Evolutionary conservation across 371 early-diverging fungal genomes (phyloP), one percentile per base, ranked within the genome.

Genomic region (Apophysomyces ossiformis): DNA sequence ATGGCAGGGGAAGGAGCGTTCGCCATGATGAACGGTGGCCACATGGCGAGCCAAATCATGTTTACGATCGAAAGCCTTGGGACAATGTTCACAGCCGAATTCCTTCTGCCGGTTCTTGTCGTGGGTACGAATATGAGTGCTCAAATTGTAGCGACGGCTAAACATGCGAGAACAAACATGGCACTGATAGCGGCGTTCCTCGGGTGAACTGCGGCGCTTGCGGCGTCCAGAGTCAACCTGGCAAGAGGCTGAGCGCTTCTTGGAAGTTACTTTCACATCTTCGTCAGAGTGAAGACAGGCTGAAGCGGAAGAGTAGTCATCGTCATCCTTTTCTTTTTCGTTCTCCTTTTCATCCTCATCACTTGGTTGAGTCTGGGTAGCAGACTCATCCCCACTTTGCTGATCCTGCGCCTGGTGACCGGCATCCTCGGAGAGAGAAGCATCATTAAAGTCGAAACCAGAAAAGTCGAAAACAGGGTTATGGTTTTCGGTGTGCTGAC

Each of bases 41-140:
- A 82, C 67, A 68, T 95, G 94, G 21, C 95, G 82, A 68, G 89
- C 87, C 56, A 91, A 75, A 70, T 95, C 90, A 57, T 89, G 86
- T 54, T 82, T 83, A 57, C 91, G 81, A 15, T 85, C 84, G 71
- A 90, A 91, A 4, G 76, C 63, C 58, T 81, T 84, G 12, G 58
- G 63, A 57, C 91, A 91, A 0, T 71, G 60, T 1, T 69, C 62
- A 69, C 93, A 93, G 32, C 54, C 32, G 72, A 83, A 90, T 8
- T 82, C 85, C 61, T 86, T 86, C 16, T 79, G 74, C 37, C 92
- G 80, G 11, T 79, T 64, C 26, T 85, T 85, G 68, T 92, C 82
- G 69, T 93, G 93, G 6, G 90, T 92, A 62, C 80, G 81, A 43
- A 85, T 72, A 70, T 93, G 93, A 0, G 89, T 87, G 68, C 81